Base-by-base conservation (phyloP, 108 stramenopile genomes). In the Cylindrotheca fusiformis region DNA sequence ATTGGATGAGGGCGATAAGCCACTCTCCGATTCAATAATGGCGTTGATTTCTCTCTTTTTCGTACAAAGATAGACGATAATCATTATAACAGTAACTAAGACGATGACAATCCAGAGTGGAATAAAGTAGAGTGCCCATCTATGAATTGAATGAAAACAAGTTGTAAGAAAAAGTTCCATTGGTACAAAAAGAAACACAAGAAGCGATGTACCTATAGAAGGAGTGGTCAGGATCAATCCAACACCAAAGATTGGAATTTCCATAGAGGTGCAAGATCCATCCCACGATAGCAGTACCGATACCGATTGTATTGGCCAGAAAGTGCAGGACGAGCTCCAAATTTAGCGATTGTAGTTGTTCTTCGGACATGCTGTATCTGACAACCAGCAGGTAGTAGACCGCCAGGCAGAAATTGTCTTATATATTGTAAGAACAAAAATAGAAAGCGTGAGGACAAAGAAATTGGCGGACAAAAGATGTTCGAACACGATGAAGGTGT, bases 211-310 rank as follows among this genome's bases (percentile, higher is more conserved):
- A 41, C 36, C 36, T 6, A 41, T 10, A 41, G 6, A 10, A 14
- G 14, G 36, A 10, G 14, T 41, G 10, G 14, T 41, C 36, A 14
- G 36, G 36, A 10, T 41, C 64, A 26, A 80, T 77, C 83, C 83
- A 84, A 51, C 83, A 84, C 79, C 79, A 85, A 12, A 81, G 29
- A 6, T 68, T 66, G 0, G 84, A 75, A 25, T 60, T 65, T 45
- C 81, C 78, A 32, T 74, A 81, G 19, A 81, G 30, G 25, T 49
- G 65, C 26, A 81, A 28, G 5, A 67, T 52, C 21, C 76, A 19
- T 4, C 60, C 75, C 0, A 65, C 52, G 2, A 75, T 41, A 2
- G 77, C 60, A 3, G 74, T 54, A 2, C 33, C 52, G 1, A 78
- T 26, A 0, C 67, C 73, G 26, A 75, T 23, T 3, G 59, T 4